These are phyloP conservation scores for Cucumis melo DNA, from an alignment of 306 rosid genomes.

Conservation along the genomic window DNA sequence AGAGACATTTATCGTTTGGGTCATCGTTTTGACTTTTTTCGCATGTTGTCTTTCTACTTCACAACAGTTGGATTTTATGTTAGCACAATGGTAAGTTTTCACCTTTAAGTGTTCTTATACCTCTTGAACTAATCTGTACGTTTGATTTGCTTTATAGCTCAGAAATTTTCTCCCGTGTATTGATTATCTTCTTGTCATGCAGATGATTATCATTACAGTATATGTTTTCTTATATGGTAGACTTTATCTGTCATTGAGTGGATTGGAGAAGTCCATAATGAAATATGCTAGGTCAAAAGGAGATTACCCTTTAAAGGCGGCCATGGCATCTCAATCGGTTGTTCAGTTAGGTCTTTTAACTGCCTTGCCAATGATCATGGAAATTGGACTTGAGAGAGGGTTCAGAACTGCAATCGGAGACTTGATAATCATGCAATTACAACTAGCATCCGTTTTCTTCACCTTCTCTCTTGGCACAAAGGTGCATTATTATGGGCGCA, in stretches of 20 bases:
- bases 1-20: conserved; percentile 89
- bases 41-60: conserved; percentile 82
- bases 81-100: conserved; percentile 68
- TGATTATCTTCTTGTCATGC: conserved; percentile 14
- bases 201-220: conserved; percentile 69
- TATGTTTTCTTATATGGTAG: conserved; percentile 72
- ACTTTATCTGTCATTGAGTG: conserved; percentile 85
- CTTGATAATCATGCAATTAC: conserved; percentile 74
- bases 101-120: not conserved
- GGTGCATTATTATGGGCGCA: conserved; percentile 83
- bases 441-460: conserved; percentile 92
- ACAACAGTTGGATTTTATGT: conserved; percentile 82
- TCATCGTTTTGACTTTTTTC: conserved; percentile 96
- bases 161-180: not conserved
- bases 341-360: conserved; percentile 78
- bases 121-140: not conserved
- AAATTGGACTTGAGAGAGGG: conserved; percentile 95
- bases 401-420: conserved; percentile 80
- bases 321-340: conserved; percentile 72
- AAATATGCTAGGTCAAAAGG: conserved; percentile 57
- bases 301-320: conserved; percentile 42
- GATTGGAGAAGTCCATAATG: conserved; percentile 60
- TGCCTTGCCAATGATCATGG: conserved; percentile 96
- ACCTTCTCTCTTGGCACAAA: conserved; percentile 91
- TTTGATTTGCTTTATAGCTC: not conserved